Base-by-base conservation (phyloP, 2,329 filamentous ascomycete genomes). In the Phaeoacremonium minimum region DNA sequence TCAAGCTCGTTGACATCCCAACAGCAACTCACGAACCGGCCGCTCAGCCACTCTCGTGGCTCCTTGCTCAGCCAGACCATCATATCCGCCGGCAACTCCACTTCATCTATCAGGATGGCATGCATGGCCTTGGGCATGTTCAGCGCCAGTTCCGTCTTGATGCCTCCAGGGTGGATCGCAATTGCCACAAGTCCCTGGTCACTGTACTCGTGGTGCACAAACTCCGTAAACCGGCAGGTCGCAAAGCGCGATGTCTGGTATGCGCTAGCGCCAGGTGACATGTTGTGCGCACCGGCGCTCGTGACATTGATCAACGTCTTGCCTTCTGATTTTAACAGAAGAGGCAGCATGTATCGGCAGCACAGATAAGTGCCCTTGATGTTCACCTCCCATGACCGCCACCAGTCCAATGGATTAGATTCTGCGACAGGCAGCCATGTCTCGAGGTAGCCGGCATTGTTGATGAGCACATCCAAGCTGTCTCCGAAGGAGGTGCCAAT, bases 161-260 rank as follows among this genome's bases (percentile, higher is more conserved):
- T 58, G 12, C 57, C 60, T 4, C 71, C 71, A 1, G 71, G 71
- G 47, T 74, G 67, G 4, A 71, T 36, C 4, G 56, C 46, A 28
- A 60, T 58, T n/a, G 58, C 58, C 8, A 72, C 46, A 1, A 71
- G 42, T 0, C 65, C 65, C 31, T 68, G 47, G 8, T 58, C 52
- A 7, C 46, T 48, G 43, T 75, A 67, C 42, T 76, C 71, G 18
- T 41, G 40, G 5, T 51, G 53, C 15, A 69, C 38, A 40, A 64
- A 70, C 46, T 75, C 65, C 14, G 56, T 63, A 11, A 75, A 49
- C 5, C 67, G 61, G 32, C 60, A 50, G 2, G 67, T 41, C 0
- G 66, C 63, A 26, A 73, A 57, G 45, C 75, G 74, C 33, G 56
- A 53, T 4, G 56, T 55, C 46, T 71, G 66, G 46, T 76, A 76